Base-by-base conservation (phyloP, 768 basidiomycete genomes). In the Tricholoma terreum region DNA sequence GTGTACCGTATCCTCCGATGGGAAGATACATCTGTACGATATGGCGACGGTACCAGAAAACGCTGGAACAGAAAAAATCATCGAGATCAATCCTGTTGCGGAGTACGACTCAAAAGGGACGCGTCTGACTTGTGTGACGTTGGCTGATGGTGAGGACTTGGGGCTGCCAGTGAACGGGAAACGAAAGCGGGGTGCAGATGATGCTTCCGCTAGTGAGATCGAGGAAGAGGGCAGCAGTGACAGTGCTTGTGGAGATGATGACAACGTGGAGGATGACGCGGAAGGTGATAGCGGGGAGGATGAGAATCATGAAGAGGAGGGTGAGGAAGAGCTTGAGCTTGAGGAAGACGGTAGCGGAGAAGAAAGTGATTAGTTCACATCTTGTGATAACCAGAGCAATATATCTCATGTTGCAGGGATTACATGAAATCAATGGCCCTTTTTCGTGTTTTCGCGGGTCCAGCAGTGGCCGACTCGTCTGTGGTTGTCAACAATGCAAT, bases 1-100 rank as follows among this genome's bases (percentile, higher is more conserved):
- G 3, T 82, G 85, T 61, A 90, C 93, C 2, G 85, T 84, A 14
- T 98, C 94, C 0, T 97, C 96, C 0, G 97, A 98, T 58, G 97
- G 97, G 6, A 84, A 84, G 57, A 82, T 94, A 55, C 82, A 85
- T 60, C 66, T 94, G 17, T 94, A 87, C 69, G 87, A 94, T 68
- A 73, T 93, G 55, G 78, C 80, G 1, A 65, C 70, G 6, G 64
- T 89, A 3, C 79, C 84, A 21, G 59, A 63, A 2, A 2, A n/a
- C 30, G n/a, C 46, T n/a, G 24, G 36, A n/a, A n/a, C 36, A 22
- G n/a, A 19, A 52, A 27, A 38, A 38, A 40, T 17, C 22, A 17
- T 63, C 27, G 68, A 66, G 34, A 63, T 67, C 10, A 30, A 35
- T 14, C 64, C 65, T 1, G 57, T 60, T 49, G 66, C 61, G 17